phyloP scores from a whole-genome alignment of 2,329 filamentous ascomycete species.

The Penicillium sp. region DNA sequence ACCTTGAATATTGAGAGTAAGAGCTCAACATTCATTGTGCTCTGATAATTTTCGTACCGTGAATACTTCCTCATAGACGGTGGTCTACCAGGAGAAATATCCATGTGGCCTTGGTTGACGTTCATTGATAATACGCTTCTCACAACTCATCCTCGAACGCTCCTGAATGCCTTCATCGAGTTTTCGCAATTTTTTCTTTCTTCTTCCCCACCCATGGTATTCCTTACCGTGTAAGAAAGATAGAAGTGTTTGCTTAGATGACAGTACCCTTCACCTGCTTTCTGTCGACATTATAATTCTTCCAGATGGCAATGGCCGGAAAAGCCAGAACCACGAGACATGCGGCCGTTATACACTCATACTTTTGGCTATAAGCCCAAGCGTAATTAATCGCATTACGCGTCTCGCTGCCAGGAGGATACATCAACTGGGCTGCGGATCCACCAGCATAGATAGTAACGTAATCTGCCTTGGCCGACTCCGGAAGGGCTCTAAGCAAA shows the following conservation, averaged over 20 bases:
- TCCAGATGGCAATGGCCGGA: slow-evolving; percentile 33
- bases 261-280: slow-evolving; percentile 35
- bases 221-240: too few relatives aligned
- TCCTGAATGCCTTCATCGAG: too few relatives aligned
- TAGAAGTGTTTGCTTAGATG: slow-evolving; percentile 2
- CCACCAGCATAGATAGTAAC: slow-evolving; percentile 31
- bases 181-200: too few relatives aligned
- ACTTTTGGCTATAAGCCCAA: slow-evolving; percentile 38
- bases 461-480: slow-evolving; percentile 22
- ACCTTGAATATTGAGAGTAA: too few relatives aligned
- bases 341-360: slow-evolving; percentile 31
- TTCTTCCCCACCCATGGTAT: too few relatives aligned
- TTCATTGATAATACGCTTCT: too few relatives aligned
- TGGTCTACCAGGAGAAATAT: too few relatives aligned
- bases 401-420: slow-evolving; percentile 32
- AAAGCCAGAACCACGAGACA: slow-evolving; percentile 29
- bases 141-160: too few relatives aligned
- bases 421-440: slow-evolving; percentile 33
- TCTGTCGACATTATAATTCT: slow-evolving; percentile 34
- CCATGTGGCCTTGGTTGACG: too few relatives aligned
- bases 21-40: too few relatives aligned
- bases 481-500: slow-evolving; percentile 23
- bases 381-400: slow-evolving; percentile 42
- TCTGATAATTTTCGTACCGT: too few relatives aligned
- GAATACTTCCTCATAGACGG: too few relatives aligned